Base-by-base conservation (phyloP, 805 yeast species). In the Candida glaebosa region DNA sequence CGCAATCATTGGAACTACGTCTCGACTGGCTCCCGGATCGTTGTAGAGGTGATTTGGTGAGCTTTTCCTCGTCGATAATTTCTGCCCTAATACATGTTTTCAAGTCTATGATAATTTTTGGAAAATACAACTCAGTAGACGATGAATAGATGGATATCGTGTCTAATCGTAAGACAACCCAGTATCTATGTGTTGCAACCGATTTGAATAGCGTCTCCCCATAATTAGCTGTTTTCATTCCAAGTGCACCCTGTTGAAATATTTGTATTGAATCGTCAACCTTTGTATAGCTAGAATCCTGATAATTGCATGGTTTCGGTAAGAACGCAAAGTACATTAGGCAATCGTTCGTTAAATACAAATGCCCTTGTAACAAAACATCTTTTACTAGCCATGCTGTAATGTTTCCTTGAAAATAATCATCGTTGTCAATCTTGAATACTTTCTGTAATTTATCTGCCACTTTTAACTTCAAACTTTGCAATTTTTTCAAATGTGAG, bases 121-220 rank as follows among this genome's bases (percentile, higher is more conserved):
- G 97, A 63, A 88, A 89, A 60, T 89, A 88, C n/a, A 84, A 63
- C 44, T 89, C 95, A 0, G 87, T 81, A 1, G 96, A 76, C 5
- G 76, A 77, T 6, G 76, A 65, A 58, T 84, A 89, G 30, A 87
- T 70, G 2, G 87, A 74, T 14, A 91, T 69, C 0, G 88, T 75
- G 35, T 81, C 81, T 30, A 80, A 80, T 48, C 84, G 71, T 44
- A 91, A 65, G 0, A 88, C 78, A 5, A 88, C 88, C 96, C 97
- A 91, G 56, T 75, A 83, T 36, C 95, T 71, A 41, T 66, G 68
- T 1, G 72, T 68, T 15, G 61, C 42, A 2, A 63, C 62, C 1
- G 67, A 50, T 1, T 59, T 49, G 38, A 68, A 62, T 15, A 60
- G 48, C 1, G 69, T 44, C 40, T 68, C 73, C 1, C 71, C 73